A percentile compares a stretch with the other conserved stretches of the same genome.
These are phyloP conservation scores for Astrocystis sublimbata DNA, from an alignment of 495 filamentous ascomycete genomes.

Conservation along the genomic window DNA sequence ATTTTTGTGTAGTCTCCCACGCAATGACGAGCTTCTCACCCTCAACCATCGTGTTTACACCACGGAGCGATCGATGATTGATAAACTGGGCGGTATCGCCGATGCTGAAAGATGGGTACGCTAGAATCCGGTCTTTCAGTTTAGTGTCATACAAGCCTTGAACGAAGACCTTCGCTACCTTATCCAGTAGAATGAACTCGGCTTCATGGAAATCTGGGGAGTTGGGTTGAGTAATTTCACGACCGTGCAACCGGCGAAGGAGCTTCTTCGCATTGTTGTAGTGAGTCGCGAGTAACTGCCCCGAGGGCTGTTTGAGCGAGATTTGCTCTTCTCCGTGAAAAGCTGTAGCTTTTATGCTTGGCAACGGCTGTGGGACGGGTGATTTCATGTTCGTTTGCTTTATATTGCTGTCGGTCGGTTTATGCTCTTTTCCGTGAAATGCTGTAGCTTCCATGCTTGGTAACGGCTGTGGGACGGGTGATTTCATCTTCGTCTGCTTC, in stretches of 20 bases:
- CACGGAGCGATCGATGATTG: conserved; percentile 45
- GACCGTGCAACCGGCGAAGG: conserved; percentile 46
- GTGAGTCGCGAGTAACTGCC: conserved; percentile 41
- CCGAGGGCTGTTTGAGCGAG: conserved; percentile 40
- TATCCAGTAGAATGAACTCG: conserved; percentile 46
- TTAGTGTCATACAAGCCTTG: conserved; percentile 46
- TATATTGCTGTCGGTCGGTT: neutral
- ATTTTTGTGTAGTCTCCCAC: conserved; percentile 44
- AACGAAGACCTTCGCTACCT: conserved; percentile 50
- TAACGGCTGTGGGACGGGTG: neutral
- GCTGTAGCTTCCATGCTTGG: neutral
- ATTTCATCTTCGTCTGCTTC: neutral
- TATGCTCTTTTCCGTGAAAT: conserved; percentile 35
- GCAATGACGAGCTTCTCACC: conserved; percentile 47
- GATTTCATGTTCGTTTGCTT: neutral
- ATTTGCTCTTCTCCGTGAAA: conserved; percentile 34
- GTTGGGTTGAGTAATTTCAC: conserved; percentile 47
- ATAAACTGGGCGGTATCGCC: conserved; percentile 23
- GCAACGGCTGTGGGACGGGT: neutral
- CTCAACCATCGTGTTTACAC: conserved; percentile 50
- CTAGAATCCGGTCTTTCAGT: conserved; percentile 40
- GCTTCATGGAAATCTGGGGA: conserved; percentile 33
- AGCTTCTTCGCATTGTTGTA: conserved; percentile 46
- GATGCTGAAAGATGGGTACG: conserved; percentile 39
- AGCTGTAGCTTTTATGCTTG: neutral